Conservation (phyloP, 2,329 filamentous ascomycete species). For the Alternaria ventricosa region DNA sequence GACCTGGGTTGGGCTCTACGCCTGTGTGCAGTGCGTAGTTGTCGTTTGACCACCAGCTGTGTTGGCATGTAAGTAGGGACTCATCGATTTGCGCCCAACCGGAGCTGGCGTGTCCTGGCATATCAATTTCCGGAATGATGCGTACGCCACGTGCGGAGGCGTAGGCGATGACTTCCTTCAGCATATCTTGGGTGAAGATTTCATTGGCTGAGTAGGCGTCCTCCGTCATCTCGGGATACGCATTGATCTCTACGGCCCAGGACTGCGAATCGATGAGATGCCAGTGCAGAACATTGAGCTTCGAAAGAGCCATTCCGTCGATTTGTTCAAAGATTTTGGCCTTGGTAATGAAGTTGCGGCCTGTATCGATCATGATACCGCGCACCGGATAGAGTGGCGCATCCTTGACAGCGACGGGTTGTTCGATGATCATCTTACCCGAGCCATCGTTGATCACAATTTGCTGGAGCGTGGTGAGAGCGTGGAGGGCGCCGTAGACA, state of each 20-base stretch:
- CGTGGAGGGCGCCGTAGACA: slow-evolving; percentile 62
- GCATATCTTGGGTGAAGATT: slow-evolving; percentile 53
- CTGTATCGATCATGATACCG: slow-evolving; percentile 63
- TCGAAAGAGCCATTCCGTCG: slow-evolving; percentile 62
- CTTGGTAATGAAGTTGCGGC: slow-evolving; percentile 61
- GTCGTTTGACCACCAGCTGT: slow-evolving; percentile 69
- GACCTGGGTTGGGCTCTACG: slow-evolving; percentile 63
- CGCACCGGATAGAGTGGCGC: slow-evolving; percentile 61
- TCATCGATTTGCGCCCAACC: slow-evolving; percentile 65
- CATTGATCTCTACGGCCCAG: slow-evolving; percentile 60
- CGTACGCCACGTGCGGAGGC: slow-evolving; percentile 64
- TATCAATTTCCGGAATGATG: slow-evolving; percentile 67
- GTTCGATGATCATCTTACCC: slow-evolving; percentile 58
- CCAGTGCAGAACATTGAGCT: slow-evolving; percentile 66
- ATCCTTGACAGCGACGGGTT: slow-evolving; percentile 60
- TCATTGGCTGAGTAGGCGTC: slow-evolving; percentile 62
- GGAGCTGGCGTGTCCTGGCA: slow-evolving; percentile 64
- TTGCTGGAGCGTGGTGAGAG: slow-evolving; percentile 65
- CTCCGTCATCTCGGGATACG: slow-evolving; percentile 60
- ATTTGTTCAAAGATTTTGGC: slow-evolving; percentile 62
- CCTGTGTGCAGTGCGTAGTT: slow-evolving; percentile 61
- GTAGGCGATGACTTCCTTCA: slow-evolving; percentile 57
- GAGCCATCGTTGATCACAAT: slow-evolving; percentile 58
- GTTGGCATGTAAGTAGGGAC: slow-evolving; percentile 61
- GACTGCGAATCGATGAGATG: slow-evolving; percentile 63